Base-by-base conservation (phyloP, 306 rosid species). In the Trifolium fragiferum region DNA sequence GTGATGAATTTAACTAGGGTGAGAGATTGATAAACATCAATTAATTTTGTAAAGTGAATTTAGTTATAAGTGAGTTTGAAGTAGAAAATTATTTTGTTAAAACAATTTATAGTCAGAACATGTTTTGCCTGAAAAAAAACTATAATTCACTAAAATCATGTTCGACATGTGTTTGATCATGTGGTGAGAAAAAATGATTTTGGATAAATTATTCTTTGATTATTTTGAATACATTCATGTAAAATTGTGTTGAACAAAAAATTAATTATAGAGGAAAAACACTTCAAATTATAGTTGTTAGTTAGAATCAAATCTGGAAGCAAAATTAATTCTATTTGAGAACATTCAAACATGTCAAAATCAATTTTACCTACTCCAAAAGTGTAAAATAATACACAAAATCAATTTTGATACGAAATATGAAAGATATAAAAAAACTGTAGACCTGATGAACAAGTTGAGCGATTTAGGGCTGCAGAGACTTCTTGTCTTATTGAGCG, bases 401-500 rank as follows among this genome's bases (percentile, higher is more conserved):
- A 27, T 30, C 38, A 59, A 7, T 59, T 58, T 58, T 59, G 40
- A 59, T 32, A 13, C 64, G 21, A 69, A 44, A 32, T 53, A 30
- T 15, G 6, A 51, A 70, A 53, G 70, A 25, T 57, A 7, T 5
- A 18, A 12, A 66, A 66, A 19, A 60, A 54, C 15, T 19, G 64
- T 84, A 67, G 80, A 92, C 99, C 98, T 84, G 84, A 81, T 35
- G 86, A 86, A 82, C 82, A 80, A 72, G 88, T 40, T 53, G 99
- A 79, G 67, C 96, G 90, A 74, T 95, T 95, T 27, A 95, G 81
- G 73, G 99, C 99, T 66, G 92, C 94, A 73, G 99, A 92, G 64
- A 95, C 99, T 84, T 95, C 99, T 80, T 95, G 97, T 75, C 89
- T 86, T 44, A 92, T 92, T 18, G 98, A 92, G 83, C 96, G 98